Percentiles rank a stretch among this genome's conserved stretches.
These are phyloP conservation scores for Elongisporangium prolatum DNA, from an alignment of 352 stramenopile genomes.

Conservation along the genomic window DNA sequence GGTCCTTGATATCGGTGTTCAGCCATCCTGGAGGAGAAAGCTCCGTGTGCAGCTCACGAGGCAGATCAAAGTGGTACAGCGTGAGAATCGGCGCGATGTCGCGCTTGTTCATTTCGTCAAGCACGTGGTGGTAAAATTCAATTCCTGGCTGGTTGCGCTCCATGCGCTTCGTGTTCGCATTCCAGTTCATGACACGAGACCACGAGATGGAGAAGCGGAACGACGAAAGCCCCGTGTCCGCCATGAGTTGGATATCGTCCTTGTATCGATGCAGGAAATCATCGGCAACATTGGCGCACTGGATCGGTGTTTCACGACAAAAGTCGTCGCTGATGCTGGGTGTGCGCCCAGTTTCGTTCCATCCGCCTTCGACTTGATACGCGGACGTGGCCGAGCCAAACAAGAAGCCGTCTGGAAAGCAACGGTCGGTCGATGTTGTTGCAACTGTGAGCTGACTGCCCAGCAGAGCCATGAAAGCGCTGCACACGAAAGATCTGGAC, in stretches of 20 bases:
- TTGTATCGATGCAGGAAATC: slow-evolving; percentile 86
- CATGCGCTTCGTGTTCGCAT: slow-evolving; percentile 31
- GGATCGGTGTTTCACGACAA: slow-evolving; percentile 35
- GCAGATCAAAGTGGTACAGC: slow-evolving; percentile 93
- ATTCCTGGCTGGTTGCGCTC: slow-evolving; percentile 72
- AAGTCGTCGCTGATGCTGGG: slow-evolving; percentile 88
- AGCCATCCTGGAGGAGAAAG: slow-evolving; percentile 49
- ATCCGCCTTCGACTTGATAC: slow-evolving; percentile 89
- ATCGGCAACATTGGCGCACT: slow-evolving; percentile 84
- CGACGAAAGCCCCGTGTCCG: slow-evolving; percentile 68
- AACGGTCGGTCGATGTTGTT: slow-evolving; percentile 5
- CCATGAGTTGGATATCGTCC: slow-evolving; percentile 87
- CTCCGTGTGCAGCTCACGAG: slow-evolving; percentile 64
- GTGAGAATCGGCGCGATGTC: slow-evolving; percentile 85
- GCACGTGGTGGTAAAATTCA: slow-evolving; percentile 85
- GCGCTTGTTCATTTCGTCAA: slow-evolving; percentile 58
- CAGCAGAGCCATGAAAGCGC: neutral
- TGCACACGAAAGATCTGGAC: neutral
- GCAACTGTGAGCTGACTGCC: neutral
- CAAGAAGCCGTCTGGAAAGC: slow-evolving; percentile 43
- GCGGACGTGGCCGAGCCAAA: slow-evolving; percentile 70
- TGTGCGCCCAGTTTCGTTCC: slow-evolving; percentile 53
- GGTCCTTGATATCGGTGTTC: slow-evolving; percentile 24
- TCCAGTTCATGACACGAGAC: slow-evolving; percentile 82
- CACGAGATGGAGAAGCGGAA: slow-evolving; percentile 91